phyloP scores from a whole-genome alignment of 768 basidiomycete species.

The Macrolepiota fuliginosa region DNA sequence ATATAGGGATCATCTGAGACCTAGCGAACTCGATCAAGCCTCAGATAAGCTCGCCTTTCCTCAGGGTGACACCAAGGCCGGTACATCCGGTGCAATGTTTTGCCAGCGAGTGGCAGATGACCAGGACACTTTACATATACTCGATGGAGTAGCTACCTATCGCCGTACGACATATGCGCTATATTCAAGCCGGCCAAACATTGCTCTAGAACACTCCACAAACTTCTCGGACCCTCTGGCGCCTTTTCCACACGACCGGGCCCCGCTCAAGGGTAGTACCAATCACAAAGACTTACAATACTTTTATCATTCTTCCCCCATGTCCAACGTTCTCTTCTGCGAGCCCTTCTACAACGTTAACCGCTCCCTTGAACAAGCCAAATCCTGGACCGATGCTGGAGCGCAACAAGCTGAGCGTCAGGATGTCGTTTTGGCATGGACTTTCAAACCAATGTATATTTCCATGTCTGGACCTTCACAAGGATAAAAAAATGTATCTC shows the following conservation, averaged over 20 bases:
- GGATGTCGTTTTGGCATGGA: not conserved
- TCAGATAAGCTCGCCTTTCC: too few relatives aligned
- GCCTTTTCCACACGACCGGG: not conserved
- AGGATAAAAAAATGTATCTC: constrained; percentile 36
- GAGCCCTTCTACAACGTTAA: constrained; percentile 15
- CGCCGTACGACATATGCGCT: not conserved
- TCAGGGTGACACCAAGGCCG: too few relatives aligned
- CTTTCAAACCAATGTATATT: not conserved
- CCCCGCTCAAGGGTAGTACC: not conserved
- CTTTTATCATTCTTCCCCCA: not conserved
- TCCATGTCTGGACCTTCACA: constrained; percentile 42
- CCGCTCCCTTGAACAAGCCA: constrained; percentile 8
- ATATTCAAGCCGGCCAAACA: not conserved
- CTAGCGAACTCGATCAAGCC: too few relatives aligned
- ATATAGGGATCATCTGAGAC: too few relatives aligned
- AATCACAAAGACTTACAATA: not conserved
- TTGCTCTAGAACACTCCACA: not conserved
- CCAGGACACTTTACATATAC: too few relatives aligned
- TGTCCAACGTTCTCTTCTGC: constrained; percentile 14
- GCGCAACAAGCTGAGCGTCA: not conserved
- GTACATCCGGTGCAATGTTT: too few relatives aligned
- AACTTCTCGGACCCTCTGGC: not conserved
- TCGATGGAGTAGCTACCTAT: too few relatives aligned
- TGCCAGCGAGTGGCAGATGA: too few relatives aligned
- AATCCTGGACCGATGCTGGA: not conserved